Conservation (phyloP, 768 basidiomycete genomes). For the Megacollybia marginata region DNA sequence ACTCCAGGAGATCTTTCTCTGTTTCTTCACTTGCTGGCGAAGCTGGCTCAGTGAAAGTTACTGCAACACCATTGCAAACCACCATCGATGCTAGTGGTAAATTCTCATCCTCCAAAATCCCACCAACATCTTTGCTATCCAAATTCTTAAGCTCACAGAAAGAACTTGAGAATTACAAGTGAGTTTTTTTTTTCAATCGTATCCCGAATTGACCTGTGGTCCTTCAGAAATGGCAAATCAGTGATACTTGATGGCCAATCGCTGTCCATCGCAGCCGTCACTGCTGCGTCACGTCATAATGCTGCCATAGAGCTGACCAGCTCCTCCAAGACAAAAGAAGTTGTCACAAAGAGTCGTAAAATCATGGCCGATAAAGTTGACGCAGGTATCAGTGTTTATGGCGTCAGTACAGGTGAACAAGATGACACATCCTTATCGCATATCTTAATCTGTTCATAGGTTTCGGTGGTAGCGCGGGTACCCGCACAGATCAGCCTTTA, state of each 20-base stretch:
- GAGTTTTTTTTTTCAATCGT: not conserved
- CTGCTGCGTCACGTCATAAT: conserved; percentile 65
- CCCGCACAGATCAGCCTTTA: conserved; percentile 67
- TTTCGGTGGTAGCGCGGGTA: conserved; percentile 86
- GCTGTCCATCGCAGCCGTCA: conserved; percentile 70
- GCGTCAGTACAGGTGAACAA: conserved; percentile 46
- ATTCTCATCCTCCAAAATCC: conserved; percentile 6
- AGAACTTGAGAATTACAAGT: conserved; percentile 60
- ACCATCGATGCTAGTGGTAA: not conserved
- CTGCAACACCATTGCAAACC: not conserved
- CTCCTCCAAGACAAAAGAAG: conserved; percentile 37
- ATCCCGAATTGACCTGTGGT: conserved; percentile 2
- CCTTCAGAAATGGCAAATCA: conserved; percentile 48
- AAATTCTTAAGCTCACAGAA: conserved; percentile 52
- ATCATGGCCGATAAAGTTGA: conserved; percentile 63
- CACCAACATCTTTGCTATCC: conserved; percentile 29
- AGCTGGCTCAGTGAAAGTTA: not conserved
- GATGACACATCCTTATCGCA: not conserved
- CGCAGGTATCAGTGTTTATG: conserved; percentile 67
- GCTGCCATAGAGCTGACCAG: conserved; percentile 44
- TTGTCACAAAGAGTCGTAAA: conserved; percentile 55
- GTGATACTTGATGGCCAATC: conserved; percentile 62
- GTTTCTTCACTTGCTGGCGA: not conserved
- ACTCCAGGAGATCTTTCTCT: no score
- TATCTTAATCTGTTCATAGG: conserved; percentile 34